Evolutionary conservation across 345 rosid genomes (phyloP).

Genomic region (Toxicodendron radicans): DNA sequence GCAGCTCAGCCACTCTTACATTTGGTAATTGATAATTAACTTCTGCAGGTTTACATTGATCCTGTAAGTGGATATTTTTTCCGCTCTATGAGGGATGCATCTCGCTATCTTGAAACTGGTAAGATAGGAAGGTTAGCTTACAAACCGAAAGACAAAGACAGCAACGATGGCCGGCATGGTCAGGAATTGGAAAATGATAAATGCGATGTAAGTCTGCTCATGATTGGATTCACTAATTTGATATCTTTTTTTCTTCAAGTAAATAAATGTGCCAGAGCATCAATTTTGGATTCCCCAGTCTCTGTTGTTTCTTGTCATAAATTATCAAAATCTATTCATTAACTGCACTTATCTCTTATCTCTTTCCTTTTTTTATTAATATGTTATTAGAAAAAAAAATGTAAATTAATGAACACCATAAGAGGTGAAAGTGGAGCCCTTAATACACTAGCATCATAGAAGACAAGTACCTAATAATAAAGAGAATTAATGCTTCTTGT

Average conservation of each 20-base stretch:
- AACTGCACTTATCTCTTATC: not conserved
- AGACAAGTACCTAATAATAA: not conserved
- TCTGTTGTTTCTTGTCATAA: not conserved
- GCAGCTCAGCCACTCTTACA: not conserved
- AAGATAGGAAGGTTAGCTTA: constrained; percentile 55
- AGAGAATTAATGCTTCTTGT: not conserved
- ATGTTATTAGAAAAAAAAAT: not conserved
- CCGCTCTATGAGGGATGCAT: constrained; percentile 80
- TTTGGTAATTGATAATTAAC: constrained; percentile 6
- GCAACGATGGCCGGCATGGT: constrained; percentile 31
- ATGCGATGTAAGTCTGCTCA: constrained; percentile 41
- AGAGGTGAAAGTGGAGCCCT: not conserved
- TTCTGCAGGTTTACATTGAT: constrained; percentile 73
- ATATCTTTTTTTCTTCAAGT: not conserved
- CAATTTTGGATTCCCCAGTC: constrained; percentile 4
- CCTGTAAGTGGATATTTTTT: constrained; percentile 77
- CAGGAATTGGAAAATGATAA: constrained; percentile 48
- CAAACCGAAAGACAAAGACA: constrained; percentile 46
- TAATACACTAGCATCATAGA: not conserved
- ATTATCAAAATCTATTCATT: not conserved
- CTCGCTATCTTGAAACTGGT: constrained; percentile 73
- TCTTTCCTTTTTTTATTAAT: not conserved
- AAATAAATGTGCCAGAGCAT: constrained; percentile 4
- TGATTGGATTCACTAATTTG: constrained; percentile 4
- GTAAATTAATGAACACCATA: too few species aligned